Evolutionary conservation across 1,284 basidiomycete genomes (phyloP).

Genomic region (Boletus sp.): DNA sequence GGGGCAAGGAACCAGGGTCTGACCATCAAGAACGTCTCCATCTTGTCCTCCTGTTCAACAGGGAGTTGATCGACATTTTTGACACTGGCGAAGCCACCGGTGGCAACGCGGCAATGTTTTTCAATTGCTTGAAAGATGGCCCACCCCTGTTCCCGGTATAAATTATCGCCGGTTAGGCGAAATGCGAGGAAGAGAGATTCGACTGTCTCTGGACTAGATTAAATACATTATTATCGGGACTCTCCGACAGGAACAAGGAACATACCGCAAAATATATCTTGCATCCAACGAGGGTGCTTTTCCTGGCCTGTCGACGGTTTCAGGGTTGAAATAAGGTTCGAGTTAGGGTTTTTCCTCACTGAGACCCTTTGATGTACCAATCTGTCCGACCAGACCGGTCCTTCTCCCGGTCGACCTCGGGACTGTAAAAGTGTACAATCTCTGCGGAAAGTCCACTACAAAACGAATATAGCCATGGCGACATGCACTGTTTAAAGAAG

Average conservation of each 20-base stretch:
- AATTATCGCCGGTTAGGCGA: conserved; percentile 81
- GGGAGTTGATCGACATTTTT: conserved; percentile 82
- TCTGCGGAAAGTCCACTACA: conserved; percentile 80
- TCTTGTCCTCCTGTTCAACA: conserved; percentile 77
- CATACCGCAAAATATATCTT: conserved; percentile 84
- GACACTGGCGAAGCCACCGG: conserved; percentile 86
- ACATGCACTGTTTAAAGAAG: conserved; percentile 1
- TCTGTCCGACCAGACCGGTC: conserved; percentile 48
- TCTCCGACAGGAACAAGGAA: neutral
- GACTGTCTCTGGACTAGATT: conserved; percentile 84
- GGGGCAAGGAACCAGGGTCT: conserved; percentile 31
- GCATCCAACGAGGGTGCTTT: conserved; percentile 72
- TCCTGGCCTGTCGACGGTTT: conserved; percentile 45
- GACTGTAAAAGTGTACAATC: conserved; percentile 76
- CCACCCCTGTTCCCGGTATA: conserved; percentile 89
- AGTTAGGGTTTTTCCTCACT: conserved; percentile 42
- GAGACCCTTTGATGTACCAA: conserved; percentile 88
- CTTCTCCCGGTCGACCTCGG: conserved; percentile 53
- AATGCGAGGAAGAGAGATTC: conserved; percentile 92
- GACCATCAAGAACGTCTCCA: conserved; percentile 95
- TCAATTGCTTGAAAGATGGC: conserved; percentile 90
- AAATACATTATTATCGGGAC: neutral
- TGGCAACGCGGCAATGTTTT: conserved; percentile 73
- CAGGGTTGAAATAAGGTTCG: conserved; percentile 12
- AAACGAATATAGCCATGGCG: conserved; percentile 3